Conservation (phyloP, 805 yeast species). For the Grigorovia humatica region DNA sequence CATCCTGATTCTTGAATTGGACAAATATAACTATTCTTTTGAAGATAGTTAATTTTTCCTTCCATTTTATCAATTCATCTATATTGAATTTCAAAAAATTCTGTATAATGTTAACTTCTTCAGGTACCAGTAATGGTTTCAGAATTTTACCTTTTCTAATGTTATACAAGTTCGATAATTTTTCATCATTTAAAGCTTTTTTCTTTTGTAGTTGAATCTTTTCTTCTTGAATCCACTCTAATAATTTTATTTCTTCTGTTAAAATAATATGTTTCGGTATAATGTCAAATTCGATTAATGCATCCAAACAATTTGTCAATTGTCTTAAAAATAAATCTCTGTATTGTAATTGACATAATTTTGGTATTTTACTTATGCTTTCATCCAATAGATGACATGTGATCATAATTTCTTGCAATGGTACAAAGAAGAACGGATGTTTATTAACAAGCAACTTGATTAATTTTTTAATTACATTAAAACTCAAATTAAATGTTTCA, state of each 20-base stretch:
- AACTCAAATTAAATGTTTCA: constrained; percentile 1
- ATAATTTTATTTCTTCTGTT: constrained; percentile 7
- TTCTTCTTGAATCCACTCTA: constrained; percentile 12
- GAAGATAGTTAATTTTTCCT: constrained; percentile 7
- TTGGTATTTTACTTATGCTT: not conserved
- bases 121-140: constrained; percentile 15
- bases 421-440: constrained; percentile 17
- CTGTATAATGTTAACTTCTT: constrained; percentile 20
- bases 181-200: not conserved
- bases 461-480: constrained; percentile 14
- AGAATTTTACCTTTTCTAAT: not conserved
- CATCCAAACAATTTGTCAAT: constrained; percentile 11
- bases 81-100: constrained; percentile 18
- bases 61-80: constrained; percentile 12
- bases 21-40: constrained; percentile 15
- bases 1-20: constrained; percentile 15
- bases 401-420: constrained; percentile 10
- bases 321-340: not conserved
- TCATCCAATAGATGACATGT: constrained; percentile 3
- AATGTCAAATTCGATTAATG: constrained; percentile 6
- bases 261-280: constrained; percentile 3
- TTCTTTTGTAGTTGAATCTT: not conserved
- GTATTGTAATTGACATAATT: constrained; percentile 1
- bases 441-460: constrained; percentile 9
- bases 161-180: not conserved